These are phyloP conservation scores for Trypethelium eluteriae DNA, from an alignment of 495 filamentous ascomycete genomes.

Conservation along the genomic window DNA sequence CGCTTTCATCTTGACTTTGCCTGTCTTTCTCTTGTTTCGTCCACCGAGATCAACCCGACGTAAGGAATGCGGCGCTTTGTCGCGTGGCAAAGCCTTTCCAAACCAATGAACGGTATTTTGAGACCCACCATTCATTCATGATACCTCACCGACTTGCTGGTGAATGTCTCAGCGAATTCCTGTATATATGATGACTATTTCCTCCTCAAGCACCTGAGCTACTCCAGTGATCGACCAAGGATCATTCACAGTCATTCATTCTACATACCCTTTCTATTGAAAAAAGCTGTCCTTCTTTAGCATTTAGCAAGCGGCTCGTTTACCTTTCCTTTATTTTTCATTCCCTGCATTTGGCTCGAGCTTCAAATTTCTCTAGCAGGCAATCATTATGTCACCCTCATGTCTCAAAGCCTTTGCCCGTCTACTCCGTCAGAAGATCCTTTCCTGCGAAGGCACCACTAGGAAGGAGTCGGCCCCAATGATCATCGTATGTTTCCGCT, in stretches of 20 bases:
- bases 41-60: constrained; percentile 10
- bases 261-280: neutral
- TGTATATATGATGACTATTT: neutral
- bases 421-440: constrained; percentile 6
- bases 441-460: neutral
- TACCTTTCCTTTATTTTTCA: neutral
- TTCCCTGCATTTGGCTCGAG: neutral
- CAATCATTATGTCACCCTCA: constrained; percentile 2
- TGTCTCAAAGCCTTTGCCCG: constrained; percentile 2
- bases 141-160: neutral
- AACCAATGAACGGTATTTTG: constrained; percentile 4
- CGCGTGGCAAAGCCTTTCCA: constrained; percentile 22
- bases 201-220: neutral
- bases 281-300: constrained; percentile 3
- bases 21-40: constrained; percentile 12
- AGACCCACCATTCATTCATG: constrained; percentile 7
- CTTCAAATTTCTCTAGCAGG: constrained; percentile 19
- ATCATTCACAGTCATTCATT: constrained; percentile 6
- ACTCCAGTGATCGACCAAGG: neutral
- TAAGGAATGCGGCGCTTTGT: constrained; percentile 23
- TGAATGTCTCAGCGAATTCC: constrained; percentile 3
- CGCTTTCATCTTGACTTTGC: neutral
- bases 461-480: constrained; percentile 7
- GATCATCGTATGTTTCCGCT: constrained; percentile 19
- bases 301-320: constrained; percentile 9